A percentile compares a stretch with the other conserved stretches of the same genome.
These are phyloP conservation scores for Amanita muscaria DNA, from an alignment of 768 basidiomycete genomes.

Conservation along the genomic window DNA sequence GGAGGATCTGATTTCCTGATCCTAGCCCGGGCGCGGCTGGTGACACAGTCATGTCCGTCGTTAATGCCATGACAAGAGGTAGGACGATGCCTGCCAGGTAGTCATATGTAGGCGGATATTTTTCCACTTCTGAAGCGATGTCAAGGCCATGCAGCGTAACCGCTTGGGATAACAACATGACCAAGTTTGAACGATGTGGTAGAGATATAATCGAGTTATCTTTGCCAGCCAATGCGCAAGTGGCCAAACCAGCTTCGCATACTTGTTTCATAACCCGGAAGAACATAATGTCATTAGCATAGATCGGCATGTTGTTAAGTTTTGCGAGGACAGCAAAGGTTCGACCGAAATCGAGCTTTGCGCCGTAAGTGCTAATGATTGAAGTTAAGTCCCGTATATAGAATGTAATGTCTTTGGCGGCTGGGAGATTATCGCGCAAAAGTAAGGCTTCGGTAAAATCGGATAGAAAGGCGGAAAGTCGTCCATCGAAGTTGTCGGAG, in stretches of 20 bases:
- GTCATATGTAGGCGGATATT: slow-evolving; percentile 43
- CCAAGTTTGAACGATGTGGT: slow-evolving; percentile 31
- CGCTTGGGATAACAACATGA: slow-evolving; percentile 34
- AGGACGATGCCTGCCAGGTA: slow-evolving; percentile 59
- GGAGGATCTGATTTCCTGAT: slow-evolving; percentile 35
- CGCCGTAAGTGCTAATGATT: slow-evolving; percentile 41
- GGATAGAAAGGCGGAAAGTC: slow-evolving; percentile 43
- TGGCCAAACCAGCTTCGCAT: slow-evolving; percentile 36
- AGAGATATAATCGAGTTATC: slow-evolving; percentile 32
- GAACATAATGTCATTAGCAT: slow-evolving; percentile 46
- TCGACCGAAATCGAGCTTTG: slow-evolving; percentile 47
- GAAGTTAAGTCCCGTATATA: slow-evolving; percentile 51
- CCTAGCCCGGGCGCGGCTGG: slow-evolving; percentile 34
- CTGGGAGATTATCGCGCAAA: slow-evolving; percentile 34
- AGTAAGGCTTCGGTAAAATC: slow-evolving; percentile 44
- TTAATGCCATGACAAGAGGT: slow-evolving; percentile 48
- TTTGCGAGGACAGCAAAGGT: slow-evolving; percentile 43
- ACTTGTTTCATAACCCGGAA: slow-evolving; percentile 36
- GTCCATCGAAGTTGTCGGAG: slow-evolving; percentile 25
- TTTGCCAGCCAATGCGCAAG: slow-evolving; percentile 36
- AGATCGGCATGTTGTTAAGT: slow-evolving; percentile 35
- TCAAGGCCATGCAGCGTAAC: slow-evolving; percentile 44
- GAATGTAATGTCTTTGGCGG: slow-evolving; percentile 38
- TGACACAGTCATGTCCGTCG: slow-evolving; percentile 37
- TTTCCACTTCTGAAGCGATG: slow-evolving; percentile 48